A percentile compares a stretch with the other conserved stretches of the same genome.
Evolutionary conservation across 805 yeast genomes (phyloP).

Genomic region (Danielozyma ontarioensis): DNA sequence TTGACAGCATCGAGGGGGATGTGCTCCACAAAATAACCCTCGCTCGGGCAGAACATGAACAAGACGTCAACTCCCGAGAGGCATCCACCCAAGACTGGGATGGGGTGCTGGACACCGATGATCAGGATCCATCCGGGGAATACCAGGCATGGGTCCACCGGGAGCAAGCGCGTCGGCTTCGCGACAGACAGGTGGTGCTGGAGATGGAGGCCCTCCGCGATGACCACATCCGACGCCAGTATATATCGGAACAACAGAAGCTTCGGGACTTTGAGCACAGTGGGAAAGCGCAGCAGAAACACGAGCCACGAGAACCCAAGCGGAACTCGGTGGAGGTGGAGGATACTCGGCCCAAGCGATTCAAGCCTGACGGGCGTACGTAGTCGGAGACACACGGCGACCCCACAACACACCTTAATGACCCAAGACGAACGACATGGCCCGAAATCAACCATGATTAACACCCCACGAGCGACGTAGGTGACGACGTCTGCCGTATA

Average conservation of each 20-base stretch:
- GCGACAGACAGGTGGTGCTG: slow-evolving; percentile 16
- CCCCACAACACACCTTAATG: too few relatives aligned
- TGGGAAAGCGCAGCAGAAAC: slow-evolving; percentile 4
- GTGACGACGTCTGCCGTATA: too few relatives aligned
- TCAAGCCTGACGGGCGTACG: slow-evolving; percentile 17
- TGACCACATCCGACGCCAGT: slow-evolving; percentile 16
- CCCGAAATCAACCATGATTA: too few relatives aligned
- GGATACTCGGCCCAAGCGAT: slow-evolving; percentile 24
- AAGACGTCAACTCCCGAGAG: background rate
- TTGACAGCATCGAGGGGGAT: background rate
- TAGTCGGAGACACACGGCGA: too few relatives aligned
- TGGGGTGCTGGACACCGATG: slow-evolving; percentile 32
- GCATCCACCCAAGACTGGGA: slow-evolving; percentile 11
- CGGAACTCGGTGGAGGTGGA: slow-evolving; percentile 10
- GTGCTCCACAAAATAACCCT: background rate
- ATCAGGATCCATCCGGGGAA: slow-evolving; percentile 29
- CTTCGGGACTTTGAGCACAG: slow-evolving; percentile 7
- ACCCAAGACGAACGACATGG: too few relatives aligned
- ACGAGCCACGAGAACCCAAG: slow-evolving; percentile 28
- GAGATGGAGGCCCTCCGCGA: slow-evolving; percentile 22
- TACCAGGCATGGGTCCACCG: slow-evolving; percentile 25
- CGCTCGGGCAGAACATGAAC: background rate
- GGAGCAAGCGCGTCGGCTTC: slow-evolving; percentile 17
- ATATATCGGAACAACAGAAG: slow-evolving; percentile 11
- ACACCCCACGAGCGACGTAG: too few relatives aligned